phyloP scores from a whole-genome alignment of 768 basidiomycete species.

The Lentinula raphanica region DNA sequence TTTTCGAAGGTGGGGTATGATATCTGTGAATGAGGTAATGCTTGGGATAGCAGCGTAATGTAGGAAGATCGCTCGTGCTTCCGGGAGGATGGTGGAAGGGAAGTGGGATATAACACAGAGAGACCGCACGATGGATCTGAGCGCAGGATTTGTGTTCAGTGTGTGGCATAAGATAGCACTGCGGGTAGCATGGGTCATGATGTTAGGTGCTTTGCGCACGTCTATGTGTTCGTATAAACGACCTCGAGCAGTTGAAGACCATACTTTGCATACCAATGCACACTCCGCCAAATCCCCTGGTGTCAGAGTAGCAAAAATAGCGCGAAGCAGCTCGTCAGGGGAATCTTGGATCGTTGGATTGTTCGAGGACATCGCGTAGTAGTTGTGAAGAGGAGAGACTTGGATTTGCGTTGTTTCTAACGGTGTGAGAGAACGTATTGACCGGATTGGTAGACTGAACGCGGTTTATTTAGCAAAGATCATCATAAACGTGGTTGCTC shows the following conservation, averaged over 20 bases:
- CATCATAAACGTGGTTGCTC: constrained; percentile 6
- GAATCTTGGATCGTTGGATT: constrained; percentile 3
- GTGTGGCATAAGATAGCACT: background rate
- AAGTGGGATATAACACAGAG: background rate
- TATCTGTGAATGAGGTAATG: background rate
- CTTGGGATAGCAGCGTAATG: background rate
- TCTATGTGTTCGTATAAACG: constrained; percentile 3
- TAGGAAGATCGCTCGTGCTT: background rate
- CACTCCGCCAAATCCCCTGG: background rate
- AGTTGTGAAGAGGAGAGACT: background rate
- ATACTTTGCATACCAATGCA: constrained; percentile 1
- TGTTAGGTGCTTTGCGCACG: background rate
- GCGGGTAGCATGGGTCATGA: background rate
- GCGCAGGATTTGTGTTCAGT: background rate
- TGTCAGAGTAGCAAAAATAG: background rate
- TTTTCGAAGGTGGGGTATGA: background rate
- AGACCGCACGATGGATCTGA: background rate
- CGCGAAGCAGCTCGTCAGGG: background rate
- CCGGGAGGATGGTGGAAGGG: background rate
- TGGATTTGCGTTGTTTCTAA: background rate
- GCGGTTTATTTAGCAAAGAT: constrained; percentile 3
- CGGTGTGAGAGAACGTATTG: background rate
- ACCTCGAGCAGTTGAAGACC: background rate
- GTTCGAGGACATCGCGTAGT: background rate
- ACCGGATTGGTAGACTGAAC: background rate